Conservation (phyloP, 73 alveolate genomes). For the Loxodes magnus region DNA sequence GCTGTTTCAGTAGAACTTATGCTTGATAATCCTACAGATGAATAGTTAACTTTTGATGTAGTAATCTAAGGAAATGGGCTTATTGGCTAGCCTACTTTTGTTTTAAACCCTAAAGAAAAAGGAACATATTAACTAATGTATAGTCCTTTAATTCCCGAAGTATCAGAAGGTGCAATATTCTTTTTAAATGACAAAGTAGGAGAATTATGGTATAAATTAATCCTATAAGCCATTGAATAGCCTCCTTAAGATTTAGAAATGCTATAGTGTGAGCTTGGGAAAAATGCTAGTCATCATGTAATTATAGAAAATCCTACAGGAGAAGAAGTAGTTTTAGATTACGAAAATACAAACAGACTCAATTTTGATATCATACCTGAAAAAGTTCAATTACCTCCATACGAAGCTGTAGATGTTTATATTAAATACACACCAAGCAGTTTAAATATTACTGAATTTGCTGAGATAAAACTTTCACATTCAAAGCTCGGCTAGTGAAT, state of each 20-base stretch:
- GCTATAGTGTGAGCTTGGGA: slow-evolving; percentile 90
- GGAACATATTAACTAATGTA: slow-evolving; percentile 74
- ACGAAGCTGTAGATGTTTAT: slow-evolving; percentile 63
- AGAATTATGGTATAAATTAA: slow-evolving; percentile 91
- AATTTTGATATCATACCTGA: slow-evolving; percentile 91
- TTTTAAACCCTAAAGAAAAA: slow-evolving; percentile 60
- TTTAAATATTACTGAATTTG: slow-evolving; percentile 75
- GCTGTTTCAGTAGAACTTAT: too few relatives aligned
- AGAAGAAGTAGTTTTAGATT: slow-evolving; percentile 74
- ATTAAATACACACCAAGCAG: slow-evolving; percentile 85
- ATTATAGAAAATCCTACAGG: slow-evolving; percentile 90
- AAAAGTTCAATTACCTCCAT: slow-evolving; percentile 69
- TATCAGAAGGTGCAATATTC: slow-evolving; percentile 78
- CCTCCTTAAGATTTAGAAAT: slow-evolving; percentile 64
- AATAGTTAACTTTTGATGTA: slow-evolving; percentile 85
- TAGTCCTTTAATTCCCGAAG: slow-evolving; percentile 86
- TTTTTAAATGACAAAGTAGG: slow-evolving; percentile 90
- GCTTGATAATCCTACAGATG: slow-evolving; percentile 87
- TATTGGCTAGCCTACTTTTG: slow-evolving; percentile 71
- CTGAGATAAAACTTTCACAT: slow-evolving; percentile 64
- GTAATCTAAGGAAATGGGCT: slow-evolving; percentile 82
- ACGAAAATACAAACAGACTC: slow-evolving; percentile 59
- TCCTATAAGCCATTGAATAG: slow-evolving; percentile 76
- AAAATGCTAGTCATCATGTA: slow-evolving; percentile 69
- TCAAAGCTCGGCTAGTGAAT: slow-evolving; percentile 93